Evolutionary conservation across 2,329 filamentous ascomycete genomes (phyloP).

Genomic region (Capronia coronata): DNA sequence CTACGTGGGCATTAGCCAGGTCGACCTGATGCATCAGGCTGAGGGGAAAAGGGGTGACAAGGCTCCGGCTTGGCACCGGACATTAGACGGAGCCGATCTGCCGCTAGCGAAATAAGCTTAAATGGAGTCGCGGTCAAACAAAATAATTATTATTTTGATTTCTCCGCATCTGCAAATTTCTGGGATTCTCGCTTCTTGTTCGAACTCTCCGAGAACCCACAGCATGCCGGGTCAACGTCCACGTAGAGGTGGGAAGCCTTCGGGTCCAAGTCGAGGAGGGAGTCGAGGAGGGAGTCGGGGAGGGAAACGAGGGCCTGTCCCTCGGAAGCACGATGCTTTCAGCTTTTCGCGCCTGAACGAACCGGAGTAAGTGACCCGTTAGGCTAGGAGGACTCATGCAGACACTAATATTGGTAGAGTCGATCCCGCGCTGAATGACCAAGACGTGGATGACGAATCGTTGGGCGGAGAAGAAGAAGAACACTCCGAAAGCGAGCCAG

Average conservation of each 20-base stretch:
- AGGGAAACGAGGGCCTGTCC: constrained; percentile 27
- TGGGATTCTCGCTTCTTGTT: background rate
- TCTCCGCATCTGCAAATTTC: constrained; percentile 1
- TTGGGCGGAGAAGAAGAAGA: constrained; percentile 1
- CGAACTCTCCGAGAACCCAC: no score
- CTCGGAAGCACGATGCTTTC: constrained; percentile 32
- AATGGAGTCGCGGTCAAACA: background rate
- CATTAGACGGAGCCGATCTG: background rate
- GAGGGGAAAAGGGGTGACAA: background rate
- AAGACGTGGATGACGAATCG: constrained; percentile 3
- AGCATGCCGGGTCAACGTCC: constrained; percentile 14
- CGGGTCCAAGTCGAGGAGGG: constrained; percentile 30
- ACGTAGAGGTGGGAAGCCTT: constrained; percentile 28
- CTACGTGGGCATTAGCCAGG: no score
- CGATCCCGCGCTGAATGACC: constrained; percentile 4
- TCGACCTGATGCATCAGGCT: background rate
- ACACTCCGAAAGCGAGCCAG: background rate
- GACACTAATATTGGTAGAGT: constrained; percentile 16
- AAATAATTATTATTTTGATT: no score
- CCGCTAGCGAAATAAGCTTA: constrained; percentile 4
- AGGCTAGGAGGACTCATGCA: background rate
- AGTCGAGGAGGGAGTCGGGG: constrained; percentile 23
- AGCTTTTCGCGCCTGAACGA: constrained; percentile 37
- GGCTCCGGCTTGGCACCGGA: background rate
- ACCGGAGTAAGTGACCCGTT: constrained; percentile 32